Evolutionary conservation across 768 basidiomycete species (phyloP).

Genomic region (Termitomyces sp.): DNA sequence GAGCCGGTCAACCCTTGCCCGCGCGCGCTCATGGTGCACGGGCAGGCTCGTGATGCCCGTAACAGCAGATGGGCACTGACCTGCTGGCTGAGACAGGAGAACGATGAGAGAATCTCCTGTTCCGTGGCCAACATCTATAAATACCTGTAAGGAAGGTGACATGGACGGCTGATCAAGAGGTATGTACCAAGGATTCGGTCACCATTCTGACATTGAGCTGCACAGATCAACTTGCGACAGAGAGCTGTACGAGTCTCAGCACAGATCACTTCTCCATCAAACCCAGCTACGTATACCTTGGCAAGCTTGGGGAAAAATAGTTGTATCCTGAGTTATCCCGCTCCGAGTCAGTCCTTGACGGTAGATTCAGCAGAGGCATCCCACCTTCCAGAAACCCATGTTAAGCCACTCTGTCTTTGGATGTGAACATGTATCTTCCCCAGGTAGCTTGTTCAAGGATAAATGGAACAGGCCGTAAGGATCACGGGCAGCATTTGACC

Average conservation of each 20-base stretch:
- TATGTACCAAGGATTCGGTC: slow-evolving; percentile 51
- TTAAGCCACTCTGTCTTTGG: slow-evolving; percentile 69
- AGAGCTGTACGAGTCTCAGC: slow-evolving; percentile 27
- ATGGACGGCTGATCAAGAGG: background rate
- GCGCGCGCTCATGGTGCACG: slow-evolving; percentile 44
- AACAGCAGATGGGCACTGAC: slow-evolving; percentile 44
- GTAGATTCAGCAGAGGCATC: slow-evolving; percentile 5
- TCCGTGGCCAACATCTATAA: slow-evolving; percentile 62
- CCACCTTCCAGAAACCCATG: slow-evolving; percentile 67
- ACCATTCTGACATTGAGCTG: slow-evolving; percentile 34
- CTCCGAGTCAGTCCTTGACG: background rate
- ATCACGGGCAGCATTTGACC: slow-evolving; percentile 25
- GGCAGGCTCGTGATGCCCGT: slow-evolving; percentile 56
- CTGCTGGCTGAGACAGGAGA: slow-evolving; percentile 40
- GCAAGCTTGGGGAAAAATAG: slow-evolving; percentile 55
- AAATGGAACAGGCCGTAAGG: slow-evolving; percentile 62
- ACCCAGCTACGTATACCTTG: slow-evolving; percentile 42
- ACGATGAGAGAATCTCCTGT: slow-evolving; percentile 64
- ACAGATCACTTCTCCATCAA: background rate
- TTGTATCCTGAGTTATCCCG: slow-evolving; percentile 33
- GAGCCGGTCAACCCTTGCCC: slow-evolving; percentile 32
- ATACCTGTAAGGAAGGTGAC: background rate
- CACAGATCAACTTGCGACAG: slow-evolving; percentile 45
- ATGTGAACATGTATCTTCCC: slow-evolving; percentile 21
- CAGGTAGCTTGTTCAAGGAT: slow-evolving; percentile 40